phyloP scores from a whole-genome alignment of 257 asterid species.

The Nicotiana undulata region DNA sequence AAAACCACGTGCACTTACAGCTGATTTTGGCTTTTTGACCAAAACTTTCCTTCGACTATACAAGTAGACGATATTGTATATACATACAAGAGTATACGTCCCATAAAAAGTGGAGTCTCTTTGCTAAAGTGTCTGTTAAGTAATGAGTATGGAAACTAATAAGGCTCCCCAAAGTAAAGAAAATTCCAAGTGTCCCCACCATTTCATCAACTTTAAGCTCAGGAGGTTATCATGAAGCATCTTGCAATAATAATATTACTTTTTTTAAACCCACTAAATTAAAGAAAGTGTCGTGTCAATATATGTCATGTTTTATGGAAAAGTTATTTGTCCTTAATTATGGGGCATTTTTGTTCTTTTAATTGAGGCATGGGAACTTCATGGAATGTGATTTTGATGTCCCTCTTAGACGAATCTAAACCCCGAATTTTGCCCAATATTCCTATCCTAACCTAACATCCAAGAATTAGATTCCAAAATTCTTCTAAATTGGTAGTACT shows the following conservation, averaged over 20 bases:
- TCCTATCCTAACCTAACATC: neutral
- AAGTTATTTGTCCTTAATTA: neutral
- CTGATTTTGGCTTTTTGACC: slow-evolving; percentile 20
- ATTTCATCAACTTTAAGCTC: neutral
- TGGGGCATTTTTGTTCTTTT: neutral
- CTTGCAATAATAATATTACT: slow-evolving; percentile 1
- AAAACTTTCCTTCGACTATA: neutral
- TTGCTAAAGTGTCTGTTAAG: slow-evolving; percentile 19
- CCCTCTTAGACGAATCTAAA: neutral
- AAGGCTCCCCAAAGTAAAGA: slow-evolving; percentile 6
- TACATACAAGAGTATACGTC: neutral
- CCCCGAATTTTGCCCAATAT: neutral
- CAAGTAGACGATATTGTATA: neutral
- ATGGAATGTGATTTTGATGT: neutral
- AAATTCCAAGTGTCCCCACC: neutral
- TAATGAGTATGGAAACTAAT: slow-evolving; percentile 15
- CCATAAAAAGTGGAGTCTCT: slow-evolving; percentile 12
- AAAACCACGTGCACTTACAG: slow-evolving; percentile 35
- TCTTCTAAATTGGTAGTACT: too few relatives aligned
- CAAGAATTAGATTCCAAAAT: slow-evolving; percentile 20
- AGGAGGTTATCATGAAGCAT: slow-evolving; percentile 4
- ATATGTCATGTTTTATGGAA: neutral
- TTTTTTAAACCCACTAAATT: neutral
- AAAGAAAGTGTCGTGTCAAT: neutral
- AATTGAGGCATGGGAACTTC: neutral